Evolutionary conservation across 139 green algal genomes (phyloP).

Genomic region (Haematococcus lacustris): DNA sequence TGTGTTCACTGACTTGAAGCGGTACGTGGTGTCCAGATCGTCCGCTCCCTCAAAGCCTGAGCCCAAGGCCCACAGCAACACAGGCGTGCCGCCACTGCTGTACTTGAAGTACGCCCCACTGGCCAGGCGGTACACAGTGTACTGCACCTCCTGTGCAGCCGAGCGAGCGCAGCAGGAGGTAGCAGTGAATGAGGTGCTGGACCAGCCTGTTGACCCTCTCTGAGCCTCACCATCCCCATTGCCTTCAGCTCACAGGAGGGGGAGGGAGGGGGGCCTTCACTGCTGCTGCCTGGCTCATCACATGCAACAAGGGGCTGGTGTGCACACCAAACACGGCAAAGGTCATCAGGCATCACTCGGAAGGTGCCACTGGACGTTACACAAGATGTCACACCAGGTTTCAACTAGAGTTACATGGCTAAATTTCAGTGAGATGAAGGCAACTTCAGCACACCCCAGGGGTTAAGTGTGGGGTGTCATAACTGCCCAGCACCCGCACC

Average conservation of each 20-base stretch:
- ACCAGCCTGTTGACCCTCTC: neutral
- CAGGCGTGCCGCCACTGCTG: constrained; percentile 55
- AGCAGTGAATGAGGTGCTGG: constrained; percentile 12
- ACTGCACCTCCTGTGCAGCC: constrained; percentile 40
- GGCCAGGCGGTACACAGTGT: constrained; percentile 61
- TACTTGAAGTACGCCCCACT: constrained; percentile 65
- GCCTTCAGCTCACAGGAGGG: neutral
- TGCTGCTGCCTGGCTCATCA: neutral
- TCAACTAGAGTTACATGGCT: neutral
- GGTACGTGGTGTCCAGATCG: constrained; percentile 40
- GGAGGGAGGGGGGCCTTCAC: neutral
- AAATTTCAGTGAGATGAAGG: neutral
- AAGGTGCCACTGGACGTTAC: neutral
- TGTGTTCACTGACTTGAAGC: constrained; percentile 27
- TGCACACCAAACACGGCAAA: neutral
- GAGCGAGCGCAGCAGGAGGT: constrained; percentile 20
- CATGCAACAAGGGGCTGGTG: neutral
- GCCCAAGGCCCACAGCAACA: constrained; percentile 53
- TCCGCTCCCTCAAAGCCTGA: constrained; percentile 57
- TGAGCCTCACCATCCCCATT: neutral
- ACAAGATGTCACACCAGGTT: neutral
- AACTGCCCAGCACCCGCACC: too few relatives aligned
- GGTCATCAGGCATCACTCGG: neutral
- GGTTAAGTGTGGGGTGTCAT: too few relatives aligned
- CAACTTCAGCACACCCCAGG: neutral